Evolutionary conservation across 352 stramenopile genomes (phyloP).

Genomic region (Globisporangium takayamanum): DNA sequence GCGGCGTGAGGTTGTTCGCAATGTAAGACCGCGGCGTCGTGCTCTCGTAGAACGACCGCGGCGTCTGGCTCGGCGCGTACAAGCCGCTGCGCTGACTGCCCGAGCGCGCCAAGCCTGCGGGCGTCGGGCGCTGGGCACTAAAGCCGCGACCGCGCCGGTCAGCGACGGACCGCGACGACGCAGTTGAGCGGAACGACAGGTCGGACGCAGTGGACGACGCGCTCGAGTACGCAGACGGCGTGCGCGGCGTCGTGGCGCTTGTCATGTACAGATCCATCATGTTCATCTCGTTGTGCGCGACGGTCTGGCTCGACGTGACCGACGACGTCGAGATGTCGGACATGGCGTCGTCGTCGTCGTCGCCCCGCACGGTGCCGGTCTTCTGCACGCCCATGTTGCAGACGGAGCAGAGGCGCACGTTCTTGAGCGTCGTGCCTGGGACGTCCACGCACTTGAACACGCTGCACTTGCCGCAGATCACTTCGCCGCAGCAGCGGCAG

Average conservation of each 20-base stretch:
- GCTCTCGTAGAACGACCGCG: conserved; percentile 42
- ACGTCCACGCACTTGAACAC: conserved; percentile 79
- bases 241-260: conserved; percentile 46
- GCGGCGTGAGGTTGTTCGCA: conserved; percentile 58
- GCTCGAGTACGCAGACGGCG: conserved; percentile 69
- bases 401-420: conserved; percentile 77
- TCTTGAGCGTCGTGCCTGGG: conserved; percentile 73
- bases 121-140: conserved; percentile 6
- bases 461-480: conserved; percentile 85
- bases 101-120: conserved; percentile 2
- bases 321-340: conserved; percentile 75
- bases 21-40: conserved; percentile 73
- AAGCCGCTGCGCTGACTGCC: conserved; percentile 11
- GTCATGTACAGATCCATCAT: conserved; percentile 72
- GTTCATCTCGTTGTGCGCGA: conserved; percentile 84
- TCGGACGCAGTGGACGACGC: conserved; percentile 63
- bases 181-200: conserved; percentile 69
- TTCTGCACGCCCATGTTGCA: conserved; percentile 85
- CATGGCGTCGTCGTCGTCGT: conserved; percentile 35
- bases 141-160: conserved; percentile 25
- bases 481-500: conserved; percentile 83
- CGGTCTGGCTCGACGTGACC: conserved; percentile 69
- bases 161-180: conserved; percentile 51
- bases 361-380: conserved; percentile 9
- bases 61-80: conserved; percentile 15